Evolutionary conservation across 2,329 filamentous ascomycete species (phyloP), one percentile per base, ranked within the genome.

Genomic region (Arthrobotrys iridis): DNA sequence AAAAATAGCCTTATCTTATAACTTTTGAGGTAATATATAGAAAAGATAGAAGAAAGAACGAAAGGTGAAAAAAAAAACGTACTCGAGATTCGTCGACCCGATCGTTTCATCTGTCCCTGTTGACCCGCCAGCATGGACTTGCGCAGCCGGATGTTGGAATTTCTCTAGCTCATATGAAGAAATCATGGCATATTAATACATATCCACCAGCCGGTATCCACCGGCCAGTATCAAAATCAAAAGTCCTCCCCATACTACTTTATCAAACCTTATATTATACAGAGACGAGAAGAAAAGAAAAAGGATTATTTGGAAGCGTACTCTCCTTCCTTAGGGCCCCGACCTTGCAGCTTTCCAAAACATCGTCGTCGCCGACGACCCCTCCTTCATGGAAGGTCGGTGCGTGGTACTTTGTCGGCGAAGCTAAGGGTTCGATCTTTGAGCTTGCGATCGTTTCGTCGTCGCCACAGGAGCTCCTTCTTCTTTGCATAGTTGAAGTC

Each of bases 31-130:
- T 43, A 58, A 35, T 30, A 52, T 64, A 8, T 20, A 57, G 40
- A 10, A 33, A 10, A 18, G n/a, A n/a, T n/a, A n/a, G n/a, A n/a
- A n/a, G n/a, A n/a, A n/a, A 8, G 4, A 11, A 15, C 22, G 22
- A 22, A 8, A 52, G 6, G 22, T 11, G 18, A 15, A 28, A 15
- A n/a, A n/a, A n/a, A n/a, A n/a, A 30, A 55, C 68, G 22, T 66
- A 74, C 68, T 74, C 68, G 4, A 74, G 30, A 37, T 74, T 74
- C 22, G 60, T 60, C 52, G 60, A 66, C 37, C 60, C 60, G 37
- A 74, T 74, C 13, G 50, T 74, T 20, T 74, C 68, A 45, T 74
- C 59, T 11, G 60, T 74, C n/a, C 68, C 68, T 20, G 45, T 40
- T 4, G 68, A 74, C 33, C 68, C 68, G 15, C 68, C 68, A 13